Base-by-base conservation (phyloP, 116 monocot genomes). In the Dioscorea cayenensis region DNA sequence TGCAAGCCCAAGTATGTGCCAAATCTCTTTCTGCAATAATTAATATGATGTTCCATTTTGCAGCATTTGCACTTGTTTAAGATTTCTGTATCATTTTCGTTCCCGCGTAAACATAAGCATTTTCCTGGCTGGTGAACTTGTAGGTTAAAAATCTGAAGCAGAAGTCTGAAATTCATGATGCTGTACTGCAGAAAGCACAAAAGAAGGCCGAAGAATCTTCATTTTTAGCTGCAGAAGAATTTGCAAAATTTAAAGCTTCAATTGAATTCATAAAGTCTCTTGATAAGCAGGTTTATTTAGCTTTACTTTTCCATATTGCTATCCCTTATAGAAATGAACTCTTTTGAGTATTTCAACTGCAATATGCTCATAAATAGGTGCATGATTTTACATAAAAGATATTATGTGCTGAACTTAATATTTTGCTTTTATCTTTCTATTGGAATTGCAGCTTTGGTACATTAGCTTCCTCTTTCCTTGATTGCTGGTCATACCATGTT, bases 101-200 rank as follows among this genome's bases (percentile, higher is more conserved):
- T 28, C 28, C n/a, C n/a, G 22, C 16, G 17, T 36, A 61, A 18
- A 49, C 29, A 13, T 18, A 20, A 11, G 49, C 49, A 37, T 28
- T 5, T 66, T 18, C n/a, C 6, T 69, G 14, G 11, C 14, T 76
- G 18, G 18, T 13, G 52, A 52, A 52, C 27, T 48, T 66, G 29
- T 71, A 90, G 90, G 81, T 83, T 43, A 76, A 74, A 74, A 77
- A 71, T 62, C 76, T 86, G 51, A 86, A 73, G 36, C 73, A 68
- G 48, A 86, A 73, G 51, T 81, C 76, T 72, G 85, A 85, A 76
- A 52, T 52, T 52, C 52, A 52, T 52, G 52, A 52, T 52, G 52
- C 18, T 16, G 52, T 52, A 52, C 52, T 7, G 52, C 52, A 52
- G 3, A 52, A 52, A 52, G 52, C 52, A 52, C 14, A 52, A 52